These are phyloP conservation scores for Penicillium sp. DNA, from an alignment of 2,329 filamentous ascomycete genomes.

Conservation along the genomic window DNA sequence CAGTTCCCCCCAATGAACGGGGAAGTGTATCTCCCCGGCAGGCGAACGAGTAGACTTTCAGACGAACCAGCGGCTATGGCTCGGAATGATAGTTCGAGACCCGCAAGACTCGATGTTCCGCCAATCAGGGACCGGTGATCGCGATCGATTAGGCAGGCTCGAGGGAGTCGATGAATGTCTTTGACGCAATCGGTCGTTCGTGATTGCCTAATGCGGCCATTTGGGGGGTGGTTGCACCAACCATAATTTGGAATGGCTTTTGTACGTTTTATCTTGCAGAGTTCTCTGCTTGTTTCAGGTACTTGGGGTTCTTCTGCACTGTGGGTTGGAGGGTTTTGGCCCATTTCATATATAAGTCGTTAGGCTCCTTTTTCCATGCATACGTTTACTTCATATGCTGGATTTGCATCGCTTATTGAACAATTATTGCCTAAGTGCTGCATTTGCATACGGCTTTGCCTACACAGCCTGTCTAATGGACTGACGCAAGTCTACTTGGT, in stretches of 20 bases:
- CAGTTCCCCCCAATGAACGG: too few species aligned
- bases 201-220: slow-evolving; percentile 8
- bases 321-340: too few species aligned
- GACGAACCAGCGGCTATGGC: background rate
- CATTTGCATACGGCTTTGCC: too few species aligned
- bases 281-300: too few species aligned
- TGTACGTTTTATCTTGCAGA: background rate
- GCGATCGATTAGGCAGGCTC: background rate
- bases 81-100: background rate
- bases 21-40: too few species aligned
- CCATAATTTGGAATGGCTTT: background rate
- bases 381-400: too few species aligned
- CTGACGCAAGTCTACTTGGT: background rate
- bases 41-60: too few species aligned
- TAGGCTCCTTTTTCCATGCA: too few species aligned
- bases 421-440: too few species aligned
- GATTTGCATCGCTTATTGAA: too few species aligned
- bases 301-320: too few species aligned
- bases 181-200: slow-evolving; percentile 18
- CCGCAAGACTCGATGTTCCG: background rate
- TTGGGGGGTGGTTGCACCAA: background rate
- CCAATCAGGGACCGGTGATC: background rate
- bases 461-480: background rate
- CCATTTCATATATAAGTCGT: too few species aligned
- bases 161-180: slow-evolving; percentile 1